Conservation (phyloP, 371 early-diverging fungal species). For the Funneliformis caledonium region DNA sequence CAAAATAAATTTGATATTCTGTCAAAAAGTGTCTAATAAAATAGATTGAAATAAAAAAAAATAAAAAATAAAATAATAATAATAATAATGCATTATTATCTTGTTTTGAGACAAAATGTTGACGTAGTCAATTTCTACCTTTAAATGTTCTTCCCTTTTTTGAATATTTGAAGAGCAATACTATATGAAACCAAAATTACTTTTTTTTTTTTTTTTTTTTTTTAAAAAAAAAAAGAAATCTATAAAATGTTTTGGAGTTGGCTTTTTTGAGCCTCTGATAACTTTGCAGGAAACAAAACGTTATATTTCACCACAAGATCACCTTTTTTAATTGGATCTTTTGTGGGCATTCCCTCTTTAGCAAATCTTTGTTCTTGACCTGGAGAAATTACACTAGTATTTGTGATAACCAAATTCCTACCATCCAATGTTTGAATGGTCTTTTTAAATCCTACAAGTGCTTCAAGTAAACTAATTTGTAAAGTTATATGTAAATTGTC, state of each 20-base stretch:
- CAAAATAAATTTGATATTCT: too few relatives aligned
- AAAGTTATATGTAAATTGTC: slow-evolving; percentile 78
- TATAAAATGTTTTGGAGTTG: slow-evolving; percentile 11
- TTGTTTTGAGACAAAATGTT: too few relatives aligned
- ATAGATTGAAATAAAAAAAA: too few relatives aligned
- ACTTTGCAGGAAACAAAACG: slow-evolving; percentile 81
- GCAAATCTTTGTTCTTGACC: slow-evolving; percentile 75
- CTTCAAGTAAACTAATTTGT: slow-evolving; percentile 77
- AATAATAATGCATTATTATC: too few relatives aligned
- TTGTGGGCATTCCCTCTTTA: slow-evolving; percentile 94
- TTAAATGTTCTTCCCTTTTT: too few relatives aligned
- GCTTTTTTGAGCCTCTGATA: slow-evolving; percentile 75
- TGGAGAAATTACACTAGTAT: slow-evolving; percentile 66
- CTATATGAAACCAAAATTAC: too few relatives aligned
- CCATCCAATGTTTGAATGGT: slow-evolving; percentile 81
- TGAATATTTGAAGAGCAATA: too few relatives aligned
- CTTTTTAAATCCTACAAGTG: slow-evolving; percentile 81
- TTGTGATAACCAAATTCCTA: slow-evolving; percentile 67
- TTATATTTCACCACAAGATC: slow-evolving; percentile 80
- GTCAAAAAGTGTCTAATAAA: too few relatives aligned
- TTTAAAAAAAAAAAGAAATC: too few relatives aligned
- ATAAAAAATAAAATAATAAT: too few relatives aligned
- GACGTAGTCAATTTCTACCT: too few relatives aligned
- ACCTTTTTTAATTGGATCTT: slow-evolving; percentile 83
- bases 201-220: too few relatives aligned